These are phyloP conservation scores for Heliocybe sulcata DNA, from an alignment of 1,284 basidiomycete species.

Conservation along the genomic window DNA sequence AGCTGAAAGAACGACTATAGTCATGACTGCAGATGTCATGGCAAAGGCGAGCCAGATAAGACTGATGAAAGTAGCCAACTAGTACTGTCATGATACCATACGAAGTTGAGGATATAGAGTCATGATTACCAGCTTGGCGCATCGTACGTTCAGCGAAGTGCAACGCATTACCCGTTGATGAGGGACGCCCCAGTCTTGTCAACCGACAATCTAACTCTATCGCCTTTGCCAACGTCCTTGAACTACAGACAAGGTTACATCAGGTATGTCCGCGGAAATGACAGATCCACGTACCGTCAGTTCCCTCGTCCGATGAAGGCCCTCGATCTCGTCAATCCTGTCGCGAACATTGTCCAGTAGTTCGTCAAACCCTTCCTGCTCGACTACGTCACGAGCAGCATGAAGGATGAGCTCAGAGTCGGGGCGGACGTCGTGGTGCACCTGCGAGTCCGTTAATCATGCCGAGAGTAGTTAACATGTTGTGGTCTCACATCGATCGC, in stretches of 20 bases:
- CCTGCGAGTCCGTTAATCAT: conserved; percentile 26
- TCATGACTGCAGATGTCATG: too few relatives aligned
- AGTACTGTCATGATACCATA: too few relatives aligned
- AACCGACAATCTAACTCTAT: conserved; percentile 49
- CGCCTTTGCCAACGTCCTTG: conserved; percentile 54
- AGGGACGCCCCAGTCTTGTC: conserved; percentile 46
- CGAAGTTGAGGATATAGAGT: too few relatives aligned
- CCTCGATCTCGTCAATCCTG: conserved; percentile 71
- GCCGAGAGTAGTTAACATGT: neutral
- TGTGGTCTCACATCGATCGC: conserved; percentile 60
- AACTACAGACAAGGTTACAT: conserved; percentile 32
- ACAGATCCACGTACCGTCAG: conserved; percentile 43
- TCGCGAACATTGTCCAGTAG: conserved; percentile 62
- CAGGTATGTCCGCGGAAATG: neutral
- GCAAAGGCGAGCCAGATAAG: too few relatives aligned
- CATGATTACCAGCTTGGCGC: too few relatives aligned
- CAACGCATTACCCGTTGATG: conserved; percentile 10
- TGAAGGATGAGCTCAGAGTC: conserved; percentile 72
- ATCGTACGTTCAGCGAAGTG: neutral
- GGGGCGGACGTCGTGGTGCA: conserved; percentile 70
- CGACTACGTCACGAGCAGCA: conserved; percentile 61
- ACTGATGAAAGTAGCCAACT: too few relatives aligned
- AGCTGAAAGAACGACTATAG: too few relatives aligned
- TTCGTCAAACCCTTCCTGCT: conserved; percentile 68
- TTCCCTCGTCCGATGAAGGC: conserved; percentile 63